Conservation (phyloP, 768 basidiomycete genomes). For the Boletus tylopilopsis region DNA sequence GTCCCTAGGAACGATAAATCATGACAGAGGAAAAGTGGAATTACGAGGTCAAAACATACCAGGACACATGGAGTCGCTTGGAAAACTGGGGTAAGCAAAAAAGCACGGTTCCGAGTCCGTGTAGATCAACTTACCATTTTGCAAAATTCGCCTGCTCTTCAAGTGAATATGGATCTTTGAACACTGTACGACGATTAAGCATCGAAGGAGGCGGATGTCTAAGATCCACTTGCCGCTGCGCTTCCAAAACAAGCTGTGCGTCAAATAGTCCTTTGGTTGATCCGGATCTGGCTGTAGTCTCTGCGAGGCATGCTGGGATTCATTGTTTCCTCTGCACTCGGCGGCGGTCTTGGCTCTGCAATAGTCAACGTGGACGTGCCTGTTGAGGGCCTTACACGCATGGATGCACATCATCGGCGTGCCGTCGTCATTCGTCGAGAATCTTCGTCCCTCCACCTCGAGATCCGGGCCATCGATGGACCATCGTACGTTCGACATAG, state of each 20-base stretch:
- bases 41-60: no score
- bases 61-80: constrained; percentile 50
- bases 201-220: neutral
- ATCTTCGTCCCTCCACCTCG: constrained; percentile 51
- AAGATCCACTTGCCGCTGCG: constrained; percentile 41
- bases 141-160: constrained; percentile 51
- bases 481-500: constrained; percentile 57
- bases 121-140: constrained; percentile 41
- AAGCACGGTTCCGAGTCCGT: no score
- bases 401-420: constrained; percentile 62
- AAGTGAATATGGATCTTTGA: constrained; percentile 59
- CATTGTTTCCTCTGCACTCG: constrained; percentile 37
- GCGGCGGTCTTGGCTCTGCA: constrained; percentile 40
- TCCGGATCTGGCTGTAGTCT: constrained; percentile 43
- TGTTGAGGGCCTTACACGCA: constrained; percentile 46
- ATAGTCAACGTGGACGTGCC: constrained; percentile 54
- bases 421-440: constrained; percentile 49
- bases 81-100: neutral
- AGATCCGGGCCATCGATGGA: constrained; percentile 50
- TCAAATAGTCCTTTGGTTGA: constrained; percentile 50
- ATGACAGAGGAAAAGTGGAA: neutral
- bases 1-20: constrained; percentile 32
- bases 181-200: constrained; percentile 35
- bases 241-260: constrained; percentile 54
- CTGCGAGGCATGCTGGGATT: constrained; percentile 42